Percentiles rank a stretch among this genome's conserved stretches.
These are phyloP conservation scores for Saposhnikovia divaricata DNA, from an alignment of 129 eudicot genomes.

Conservation along the genomic window DNA sequence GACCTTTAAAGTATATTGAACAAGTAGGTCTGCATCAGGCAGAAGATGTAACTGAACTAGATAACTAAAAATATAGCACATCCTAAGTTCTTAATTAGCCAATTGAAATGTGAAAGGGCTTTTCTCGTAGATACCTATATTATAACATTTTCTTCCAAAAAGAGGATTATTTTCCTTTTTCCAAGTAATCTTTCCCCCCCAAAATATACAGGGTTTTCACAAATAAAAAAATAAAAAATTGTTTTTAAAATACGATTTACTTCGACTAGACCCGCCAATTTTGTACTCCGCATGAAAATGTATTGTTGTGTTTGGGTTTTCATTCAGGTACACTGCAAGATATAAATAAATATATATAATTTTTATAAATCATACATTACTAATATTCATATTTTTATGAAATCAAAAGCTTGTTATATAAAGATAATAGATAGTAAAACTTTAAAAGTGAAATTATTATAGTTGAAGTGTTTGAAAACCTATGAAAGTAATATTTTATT, in stretches of 20 bases:
- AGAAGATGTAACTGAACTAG: neutral
- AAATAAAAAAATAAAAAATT: too few species aligned
- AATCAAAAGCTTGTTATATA: too few species aligned
- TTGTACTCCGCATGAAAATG: too few species aligned
- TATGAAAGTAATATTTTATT: too few species aligned
- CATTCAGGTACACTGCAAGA: too few species aligned
- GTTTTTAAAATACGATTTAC: neutral
- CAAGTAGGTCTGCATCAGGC: neutral
- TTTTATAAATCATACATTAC: too few species aligned
- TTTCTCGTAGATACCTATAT: neutral
- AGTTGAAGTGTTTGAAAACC: too few species aligned
- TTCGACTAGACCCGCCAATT: neutral
- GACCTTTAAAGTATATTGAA: neutral
- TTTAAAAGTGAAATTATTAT: too few species aligned
- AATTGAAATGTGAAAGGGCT: neutral
- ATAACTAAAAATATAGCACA: neutral
- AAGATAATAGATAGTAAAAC: too few species aligned
- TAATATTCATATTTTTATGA: too few species aligned
- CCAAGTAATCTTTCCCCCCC: neutral
- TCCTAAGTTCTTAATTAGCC: neutral
- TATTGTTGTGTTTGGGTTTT: too few species aligned
- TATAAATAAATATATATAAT: too few species aligned
- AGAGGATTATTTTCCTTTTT: neutral
- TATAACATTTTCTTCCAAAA: neutral
- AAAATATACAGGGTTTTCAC: neutral